Conservation (phyloP, 2,329 filamentous ascomycete genomes). For the Westerdykella sp. region DNA sequence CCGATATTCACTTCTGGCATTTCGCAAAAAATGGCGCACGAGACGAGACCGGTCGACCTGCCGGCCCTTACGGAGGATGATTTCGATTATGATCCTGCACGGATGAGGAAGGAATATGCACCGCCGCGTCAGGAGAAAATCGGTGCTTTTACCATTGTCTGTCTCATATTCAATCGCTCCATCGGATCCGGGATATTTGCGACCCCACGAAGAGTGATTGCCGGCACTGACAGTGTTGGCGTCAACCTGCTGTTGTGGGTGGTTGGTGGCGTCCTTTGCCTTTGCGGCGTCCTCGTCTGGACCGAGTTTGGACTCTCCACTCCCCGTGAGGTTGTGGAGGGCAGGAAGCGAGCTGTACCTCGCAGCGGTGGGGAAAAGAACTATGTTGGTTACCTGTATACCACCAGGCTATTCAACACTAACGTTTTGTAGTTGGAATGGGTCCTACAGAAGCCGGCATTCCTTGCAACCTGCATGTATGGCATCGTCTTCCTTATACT, state of each 20-base stretch:
- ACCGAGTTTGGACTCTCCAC: slow-evolving; percentile 10
- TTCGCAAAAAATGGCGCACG: too few species aligned
- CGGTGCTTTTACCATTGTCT: slow-evolving; percentile 1
- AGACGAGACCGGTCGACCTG: too few species aligned
- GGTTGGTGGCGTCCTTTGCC: slow-evolving; percentile 4
- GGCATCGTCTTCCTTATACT: slow-evolving; percentile 44
- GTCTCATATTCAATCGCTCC: slow-evolving; percentile 3
- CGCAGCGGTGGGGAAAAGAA: slow-evolving; percentile 15
- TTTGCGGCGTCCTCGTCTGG: slow-evolving; percentile 7
- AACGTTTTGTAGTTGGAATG: slow-evolving; percentile 38
- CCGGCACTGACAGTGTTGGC: slow-evolving; percentile 8
- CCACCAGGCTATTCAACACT: background rate
- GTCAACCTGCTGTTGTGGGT: slow-evolving; percentile 8
- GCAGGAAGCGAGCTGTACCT: slow-evolving; percentile 7
- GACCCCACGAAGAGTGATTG: slow-evolving; percentile 3
- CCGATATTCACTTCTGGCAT: too few species aligned
- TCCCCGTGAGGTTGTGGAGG: slow-evolving; percentile 8
- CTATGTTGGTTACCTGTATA: slow-evolving; percentile 5
- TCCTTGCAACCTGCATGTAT: slow-evolving; percentile 42
- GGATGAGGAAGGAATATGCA: too few species aligned
- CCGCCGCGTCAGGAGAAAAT: background rate
- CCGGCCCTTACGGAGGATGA: too few species aligned
- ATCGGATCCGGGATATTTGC: slow-evolving; percentile 9
- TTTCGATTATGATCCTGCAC: too few species aligned
- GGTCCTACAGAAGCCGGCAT: slow-evolving; percentile 36